Evolutionary conservation across 768 basidiomycete genomes (phyloP).

Genomic region (Lyophyllum decastes): DNA sequence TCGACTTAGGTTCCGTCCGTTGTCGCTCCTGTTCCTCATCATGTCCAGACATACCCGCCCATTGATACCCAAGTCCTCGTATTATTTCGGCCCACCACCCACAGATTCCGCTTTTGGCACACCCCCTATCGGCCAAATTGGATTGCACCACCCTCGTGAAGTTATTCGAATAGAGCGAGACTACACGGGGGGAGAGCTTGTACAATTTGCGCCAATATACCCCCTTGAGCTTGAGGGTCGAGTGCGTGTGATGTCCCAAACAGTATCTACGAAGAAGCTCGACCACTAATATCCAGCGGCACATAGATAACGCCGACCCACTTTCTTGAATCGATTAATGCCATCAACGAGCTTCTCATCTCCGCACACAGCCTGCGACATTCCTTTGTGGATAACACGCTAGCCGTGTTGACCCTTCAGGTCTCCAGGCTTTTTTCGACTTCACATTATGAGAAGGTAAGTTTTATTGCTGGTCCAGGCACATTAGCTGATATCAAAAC

Average conservation of each 20-base stretch:
- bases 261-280: conserved; percentile 1
- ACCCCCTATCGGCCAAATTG: conserved; percentile 80
- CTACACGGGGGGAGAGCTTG: conserved; percentile 86
- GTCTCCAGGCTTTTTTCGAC: conserved; percentile 66
- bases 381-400: conserved; percentile 74
- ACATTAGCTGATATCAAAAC: background rate
- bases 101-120: conserved; percentile 81
- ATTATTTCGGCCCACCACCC: conserved; percentile 82
- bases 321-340: conserved; percentile 87
- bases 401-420: conserved; percentile 82
- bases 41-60: conserved; percentile 38
- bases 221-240: conserved; percentile 92
- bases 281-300: conserved; percentile 7
- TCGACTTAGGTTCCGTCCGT: conserved; percentile 8
- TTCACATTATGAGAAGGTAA: conserved; percentile 84
- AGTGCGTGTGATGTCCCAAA: conserved; percentile 47
- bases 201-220: conserved; percentile 88
- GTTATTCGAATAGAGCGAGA: conserved; percentile 91
- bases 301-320: conserved; percentile 85
- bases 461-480: conserved; percentile 4
- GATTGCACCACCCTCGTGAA: conserved; percentile 88
- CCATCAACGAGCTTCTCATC: conserved; percentile 86
- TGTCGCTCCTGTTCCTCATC: background rate
- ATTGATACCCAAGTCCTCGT: conserved; percentile 75
- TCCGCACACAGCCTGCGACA: conserved; percentile 79